Evolutionary conservation across 176 grass and related monocot genomes (phyloP).

Genomic region (Puccinellia tenuiflora): DNA sequence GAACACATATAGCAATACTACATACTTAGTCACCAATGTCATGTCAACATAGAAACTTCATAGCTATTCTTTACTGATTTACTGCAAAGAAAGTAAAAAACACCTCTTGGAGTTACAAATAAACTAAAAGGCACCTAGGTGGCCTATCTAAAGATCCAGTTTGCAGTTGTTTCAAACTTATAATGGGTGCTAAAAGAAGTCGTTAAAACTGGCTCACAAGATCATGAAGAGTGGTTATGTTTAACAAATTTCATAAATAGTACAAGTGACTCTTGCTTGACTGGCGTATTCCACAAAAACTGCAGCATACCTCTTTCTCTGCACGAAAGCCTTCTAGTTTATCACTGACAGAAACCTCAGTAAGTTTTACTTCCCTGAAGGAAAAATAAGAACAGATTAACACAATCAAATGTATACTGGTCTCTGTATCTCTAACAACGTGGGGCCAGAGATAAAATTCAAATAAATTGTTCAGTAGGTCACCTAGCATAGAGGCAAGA

Average conservation of each 20-base stretch:
- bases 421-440: background rate
- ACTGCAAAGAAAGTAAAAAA: slow-evolving; percentile 7
- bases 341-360: slow-evolving; percentile 90
- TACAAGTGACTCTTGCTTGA: background rate
- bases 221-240: background rate
- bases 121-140: background rate
- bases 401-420: background rate
- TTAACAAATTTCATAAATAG: slow-evolving; percentile 1
- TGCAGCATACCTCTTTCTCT: slow-evolving; percentile 63
- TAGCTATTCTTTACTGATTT: background rate
- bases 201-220: background rate
- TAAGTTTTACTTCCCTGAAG: slow-evolving; percentile 64
- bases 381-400: slow-evolving; percentile 8
- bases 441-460: background rate
- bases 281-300: background rate
- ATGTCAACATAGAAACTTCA: background rate
- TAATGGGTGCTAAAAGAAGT: background rate
- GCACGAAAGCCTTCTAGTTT: slow-evolving; percentile 98
- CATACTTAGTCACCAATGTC: background rate
- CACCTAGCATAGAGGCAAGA: background rate
- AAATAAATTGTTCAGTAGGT: background rate
- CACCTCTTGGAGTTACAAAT: background rate
- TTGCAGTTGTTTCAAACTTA: background rate
- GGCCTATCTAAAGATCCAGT: background rate
- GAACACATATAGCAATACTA: background rate